phyloP scores from a whole-genome alignment of 225 moss, liverwort and hornwort genomes.

The Lunularia cruciata region DNA sequence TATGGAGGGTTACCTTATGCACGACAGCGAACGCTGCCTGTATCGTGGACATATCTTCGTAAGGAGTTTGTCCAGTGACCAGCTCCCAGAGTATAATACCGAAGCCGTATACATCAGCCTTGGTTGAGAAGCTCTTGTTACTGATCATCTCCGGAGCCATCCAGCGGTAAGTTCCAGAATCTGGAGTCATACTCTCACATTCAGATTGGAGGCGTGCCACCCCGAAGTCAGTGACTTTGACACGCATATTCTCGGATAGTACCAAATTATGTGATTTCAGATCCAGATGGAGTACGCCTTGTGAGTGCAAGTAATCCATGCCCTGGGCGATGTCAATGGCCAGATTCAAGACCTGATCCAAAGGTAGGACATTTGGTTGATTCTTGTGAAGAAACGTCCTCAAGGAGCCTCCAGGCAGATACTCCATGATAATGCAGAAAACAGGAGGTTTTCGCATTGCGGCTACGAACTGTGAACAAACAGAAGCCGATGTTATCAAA shows the following conservation, averaged over 20 bases:
- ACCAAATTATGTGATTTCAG: slow-evolving; percentile 81
- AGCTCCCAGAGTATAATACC: slow-evolving; percentile 92
- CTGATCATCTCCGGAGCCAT: slow-evolving; percentile 97
- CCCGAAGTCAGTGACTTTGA: slow-evolving; percentile 87
- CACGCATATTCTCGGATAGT: slow-evolving; percentile 47
- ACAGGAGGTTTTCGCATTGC: slow-evolving; percentile 70
- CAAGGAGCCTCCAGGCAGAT: slow-evolving; percentile 66
- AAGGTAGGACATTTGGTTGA: slow-evolving; percentile 39
- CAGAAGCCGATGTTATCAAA: too few species aligned
- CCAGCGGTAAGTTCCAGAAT: slow-evolving; percentile 85
- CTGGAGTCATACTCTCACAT: slow-evolving; percentile 57
- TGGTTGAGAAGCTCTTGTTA: slow-evolving; percentile 61
- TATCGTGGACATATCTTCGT: slow-evolving; percentile 71
- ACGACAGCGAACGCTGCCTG: slow-evolving; percentile 93
- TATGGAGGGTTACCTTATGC: slow-evolving; percentile 78
- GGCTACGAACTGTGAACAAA: slow-evolving; percentile 56
- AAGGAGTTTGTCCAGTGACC: slow-evolving; percentile 62
- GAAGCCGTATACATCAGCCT: slow-evolving; percentile 93
- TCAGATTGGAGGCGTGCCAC: slow-evolving; percentile 78
- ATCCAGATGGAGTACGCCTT: slow-evolving; percentile 79
- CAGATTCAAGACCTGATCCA: slow-evolving; percentile 54
- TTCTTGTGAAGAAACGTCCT: slow-evolving; percentile 64
- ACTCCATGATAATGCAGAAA: slow-evolving; percentile 77
- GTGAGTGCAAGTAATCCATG: slow-evolving; percentile 88
- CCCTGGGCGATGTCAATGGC: slow-evolving; percentile 74